Percentiles rank a stretch among this genome's conserved stretches.
phyloP scores from a whole-genome alignment of 176 grass and related monocot species.

The Otatea glauca region DNA sequence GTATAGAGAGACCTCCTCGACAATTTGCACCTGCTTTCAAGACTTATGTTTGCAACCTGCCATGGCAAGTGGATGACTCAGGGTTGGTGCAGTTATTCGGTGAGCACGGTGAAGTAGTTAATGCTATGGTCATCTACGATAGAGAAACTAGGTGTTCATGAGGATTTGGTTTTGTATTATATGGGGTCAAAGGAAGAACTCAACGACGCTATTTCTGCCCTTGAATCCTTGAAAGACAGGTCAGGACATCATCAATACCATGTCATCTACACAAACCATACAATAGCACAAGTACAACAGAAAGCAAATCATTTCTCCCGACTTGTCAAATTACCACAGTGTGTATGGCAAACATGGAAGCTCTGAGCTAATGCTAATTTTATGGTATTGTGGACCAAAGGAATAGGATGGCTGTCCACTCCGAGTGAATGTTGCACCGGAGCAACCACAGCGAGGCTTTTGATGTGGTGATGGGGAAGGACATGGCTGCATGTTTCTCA shows the following conservation, averaged over 20 bases:
- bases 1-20: constrained; percentile 58
- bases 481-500: constrained; percentile 29
- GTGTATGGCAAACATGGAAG: neutral
- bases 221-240: too few relatives aligned
- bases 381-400: constrained; percentile 35
- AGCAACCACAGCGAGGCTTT: constrained; percentile 60
- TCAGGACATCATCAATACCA: neutral
- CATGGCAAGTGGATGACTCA: constrained; percentile 56
- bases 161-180: too few relatives aligned
- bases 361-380: neutral
- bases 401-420: constrained; percentile 68
- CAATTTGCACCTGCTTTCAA: constrained; percentile 59
- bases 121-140: constrained; percentile 20
- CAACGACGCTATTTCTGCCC: too few relatives aligned
- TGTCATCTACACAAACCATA: neutral
- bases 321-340: neutral
- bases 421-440: constrained; percentile 59
- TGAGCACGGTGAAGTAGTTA: constrained; percentile 76
- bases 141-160: too few relatives aligned
- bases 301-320: neutral
- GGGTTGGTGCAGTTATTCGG: constrained; percentile 58
- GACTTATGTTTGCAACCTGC: constrained; percentile 88
- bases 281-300: constrained; percentile 5
- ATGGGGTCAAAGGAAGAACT: too few relatives aligned
- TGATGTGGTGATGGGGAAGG: constrained; percentile 26